phyloP scores from a whole-genome alignment of 1,139 yeast species.

The Suhomyces choctaworum region DNA sequence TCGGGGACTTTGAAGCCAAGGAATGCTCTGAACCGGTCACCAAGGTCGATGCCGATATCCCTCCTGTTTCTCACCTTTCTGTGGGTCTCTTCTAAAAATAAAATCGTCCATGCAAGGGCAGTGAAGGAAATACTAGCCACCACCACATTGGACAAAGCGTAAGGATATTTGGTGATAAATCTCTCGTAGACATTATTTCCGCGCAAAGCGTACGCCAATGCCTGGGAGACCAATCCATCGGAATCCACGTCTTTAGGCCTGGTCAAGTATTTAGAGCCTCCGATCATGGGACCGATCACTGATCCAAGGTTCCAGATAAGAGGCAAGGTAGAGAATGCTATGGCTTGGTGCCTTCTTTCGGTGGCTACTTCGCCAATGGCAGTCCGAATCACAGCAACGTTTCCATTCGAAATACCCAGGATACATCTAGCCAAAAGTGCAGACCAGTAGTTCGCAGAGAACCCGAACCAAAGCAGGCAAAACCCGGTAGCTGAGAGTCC shows the following conservation, averaged over 20 bases:
- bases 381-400: constrained; percentile 39
- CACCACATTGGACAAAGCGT: constrained; percentile 59
- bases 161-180: constrained; percentile 50
- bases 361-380: constrained; percentile 41
- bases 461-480: constrained; percentile 34
- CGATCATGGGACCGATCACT: constrained; percentile 47
- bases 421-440: constrained; percentile 35
- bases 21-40: constrained; percentile 42
- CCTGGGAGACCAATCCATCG: constrained; percentile 8
- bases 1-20: constrained; percentile 34
- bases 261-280: constrained; percentile 47
- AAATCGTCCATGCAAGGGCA: constrained; percentile 42
- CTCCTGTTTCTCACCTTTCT: constrained; percentile 38
- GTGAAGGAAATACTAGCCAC: constrained; percentile 45
- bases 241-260: constrained; percentile 21
- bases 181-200: constrained; percentile 16
- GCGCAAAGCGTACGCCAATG: neutral
- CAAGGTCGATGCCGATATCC: constrained; percentile 55
- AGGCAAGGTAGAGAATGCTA: constrained; percentile 39
- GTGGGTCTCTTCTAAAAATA: constrained; percentile 66
- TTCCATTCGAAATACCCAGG: constrained; percentile 40
- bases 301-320: constrained; percentile 36
- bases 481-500: constrained; percentile 36
- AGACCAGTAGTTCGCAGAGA: constrained; percentile 33
- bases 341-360: constrained; percentile 38